These are phyloP conservation scores for Phytopythium ostracodes DNA, from an alignment of 352 stramenopile genomes.

Conservation along the genomic window DNA sequence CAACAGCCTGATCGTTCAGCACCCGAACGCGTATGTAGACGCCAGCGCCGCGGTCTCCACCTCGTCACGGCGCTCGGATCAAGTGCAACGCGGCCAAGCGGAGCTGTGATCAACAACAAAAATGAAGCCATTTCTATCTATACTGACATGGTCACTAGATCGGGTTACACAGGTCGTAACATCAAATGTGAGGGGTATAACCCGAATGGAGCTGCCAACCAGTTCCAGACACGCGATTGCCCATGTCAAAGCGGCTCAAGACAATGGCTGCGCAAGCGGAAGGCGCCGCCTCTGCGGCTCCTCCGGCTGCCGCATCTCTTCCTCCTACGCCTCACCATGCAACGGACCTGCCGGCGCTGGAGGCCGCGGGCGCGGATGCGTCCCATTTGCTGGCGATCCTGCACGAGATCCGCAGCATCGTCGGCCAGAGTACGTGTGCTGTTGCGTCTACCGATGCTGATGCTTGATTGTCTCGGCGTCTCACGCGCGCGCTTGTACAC, in stretches of 20 bases:
- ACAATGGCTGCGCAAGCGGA: slow-evolving; percentile 8
- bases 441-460: not conserved
- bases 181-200: not conserved
- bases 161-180: not conserved
- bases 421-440: slow-evolving; percentile 57
- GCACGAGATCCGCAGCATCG: slow-evolving; percentile 46
- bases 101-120: not conserved
- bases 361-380: slow-evolving; percentile 27
- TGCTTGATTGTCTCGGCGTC: not conserved
- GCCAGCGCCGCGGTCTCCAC: slow-evolving; percentile 18
- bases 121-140: not conserved
- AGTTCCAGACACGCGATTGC: not conserved
- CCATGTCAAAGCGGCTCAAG: slow-evolving; percentile 8
- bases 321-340: slow-evolving; percentile 7
- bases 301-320: slow-evolving; percentile 3
- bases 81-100: not conserved
- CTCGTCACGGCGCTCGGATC: not conserved
- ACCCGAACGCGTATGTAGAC: slow-evolving; percentile 57
- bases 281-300: not conserved
- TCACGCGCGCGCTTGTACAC: not conserved
- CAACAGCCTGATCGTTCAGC: slow-evolving; percentile 18
- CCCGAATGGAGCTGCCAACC: not conserved
- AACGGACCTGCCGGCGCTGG: slow-evolving; percentile 24
- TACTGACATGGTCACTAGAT: slow-evolving; percentile 4
- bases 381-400: slow-evolving; percentile 64